These are phyloP conservation scores for Anaeromyces robustus DNA, from an alignment of 192 early-diverging fungal genomes.

Conservation along the genomic window DNA sequence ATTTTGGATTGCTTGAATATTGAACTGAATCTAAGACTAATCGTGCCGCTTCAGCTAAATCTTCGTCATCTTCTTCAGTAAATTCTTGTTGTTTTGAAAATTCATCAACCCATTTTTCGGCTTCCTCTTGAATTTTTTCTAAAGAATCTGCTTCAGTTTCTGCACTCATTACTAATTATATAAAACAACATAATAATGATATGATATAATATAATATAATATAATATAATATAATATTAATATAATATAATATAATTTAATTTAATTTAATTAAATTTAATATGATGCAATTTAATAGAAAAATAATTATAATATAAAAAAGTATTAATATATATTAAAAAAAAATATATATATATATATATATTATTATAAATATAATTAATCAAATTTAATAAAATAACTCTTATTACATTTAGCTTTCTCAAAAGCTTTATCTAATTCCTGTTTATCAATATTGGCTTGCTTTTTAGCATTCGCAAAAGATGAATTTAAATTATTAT, in stretches of 20 bases:
- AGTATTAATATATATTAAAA: too few relatives aligned
- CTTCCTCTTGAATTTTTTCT: constrained; percentile 27
- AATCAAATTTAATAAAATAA: constrained; percentile 6
- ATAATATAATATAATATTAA: too few relatives aligned
- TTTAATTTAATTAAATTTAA: too few relatives aligned
- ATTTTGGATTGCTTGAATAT: constrained; percentile 74
- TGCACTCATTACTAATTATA: constrained; percentile 35
- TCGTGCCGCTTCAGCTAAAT: constrained; percentile 67
- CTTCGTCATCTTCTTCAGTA: constrained; percentile 20
- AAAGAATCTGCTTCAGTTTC: constrained; percentile 17
- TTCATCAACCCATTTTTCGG: constrained; percentile 21
- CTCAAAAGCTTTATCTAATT: constrained; percentile 19
- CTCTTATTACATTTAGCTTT: constrained; percentile 7
- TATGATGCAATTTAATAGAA: too few relatives aligned
- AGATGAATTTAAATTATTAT: neutral
- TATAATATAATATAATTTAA: too few relatives aligned
- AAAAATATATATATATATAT: neutral
- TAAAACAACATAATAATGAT: too few relatives aligned
- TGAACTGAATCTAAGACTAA: constrained; percentile 62
- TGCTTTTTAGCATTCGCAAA: neutral
- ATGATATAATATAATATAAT: too few relatives aligned
- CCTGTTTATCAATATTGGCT: neutral
- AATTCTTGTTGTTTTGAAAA: constrained; percentile 25
- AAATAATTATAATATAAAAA: too few relatives aligned
- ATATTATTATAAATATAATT: neutral